Percentiles rank a stretch among this genome's conserved stretches.
Evolutionary conservation across 176 grass and related monocot genomes (phyloP).

Genomic region (Triticum dicoccoides): DNA sequence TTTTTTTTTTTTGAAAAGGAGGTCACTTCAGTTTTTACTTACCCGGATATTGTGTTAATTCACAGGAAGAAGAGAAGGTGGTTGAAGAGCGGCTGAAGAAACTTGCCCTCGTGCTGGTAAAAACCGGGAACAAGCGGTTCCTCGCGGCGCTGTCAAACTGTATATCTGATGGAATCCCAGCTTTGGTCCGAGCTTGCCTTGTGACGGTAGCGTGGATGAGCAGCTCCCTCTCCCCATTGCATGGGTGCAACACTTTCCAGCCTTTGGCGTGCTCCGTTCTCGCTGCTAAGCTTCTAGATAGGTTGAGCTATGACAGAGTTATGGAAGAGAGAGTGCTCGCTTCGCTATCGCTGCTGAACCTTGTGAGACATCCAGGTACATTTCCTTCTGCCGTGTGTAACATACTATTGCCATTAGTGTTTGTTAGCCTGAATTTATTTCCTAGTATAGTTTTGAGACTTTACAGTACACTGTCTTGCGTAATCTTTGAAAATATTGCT

Average conservation of each 20-base stretch:
- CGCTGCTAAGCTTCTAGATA: conserved; percentile 57
- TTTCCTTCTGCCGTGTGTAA: not conserved
- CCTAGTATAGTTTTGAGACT: not conserved
- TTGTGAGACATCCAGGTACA: conserved; percentile 84
- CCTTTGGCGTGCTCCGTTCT: conserved; percentile 68
- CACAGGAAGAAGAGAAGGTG: conserved; percentile 84
- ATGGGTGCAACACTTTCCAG: conserved; percentile 56
- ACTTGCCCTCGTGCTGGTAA: conserved; percentile 56
- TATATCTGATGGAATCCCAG: conserved; percentile 62
- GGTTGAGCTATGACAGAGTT: conserved; percentile 73
- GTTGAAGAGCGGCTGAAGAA: conserved; percentile 72
- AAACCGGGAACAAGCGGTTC: conserved; percentile 65
- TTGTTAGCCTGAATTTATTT: not conserved
- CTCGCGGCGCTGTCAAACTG: conserved; percentile 69
- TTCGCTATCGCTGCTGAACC: conserved; percentile 77
- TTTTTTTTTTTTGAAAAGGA: not conserved
- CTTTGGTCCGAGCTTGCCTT: conserved; percentile 61
- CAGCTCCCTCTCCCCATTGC: conserved; percentile 51
- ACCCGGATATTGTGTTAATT: conserved; percentile 2
- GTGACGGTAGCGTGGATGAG: conserved; percentile 82
- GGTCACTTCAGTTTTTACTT: not conserved
- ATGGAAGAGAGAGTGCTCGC: conserved; percentile 88
- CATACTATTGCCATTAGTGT: not conserved
- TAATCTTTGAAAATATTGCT: not conserved
- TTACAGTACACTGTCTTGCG: not conserved